These are phyloP conservation scores for Cystobasidium pallidum DNA, from an alignment of 1,284 basidiomycete genomes.

Conservation along the genomic window DNA sequence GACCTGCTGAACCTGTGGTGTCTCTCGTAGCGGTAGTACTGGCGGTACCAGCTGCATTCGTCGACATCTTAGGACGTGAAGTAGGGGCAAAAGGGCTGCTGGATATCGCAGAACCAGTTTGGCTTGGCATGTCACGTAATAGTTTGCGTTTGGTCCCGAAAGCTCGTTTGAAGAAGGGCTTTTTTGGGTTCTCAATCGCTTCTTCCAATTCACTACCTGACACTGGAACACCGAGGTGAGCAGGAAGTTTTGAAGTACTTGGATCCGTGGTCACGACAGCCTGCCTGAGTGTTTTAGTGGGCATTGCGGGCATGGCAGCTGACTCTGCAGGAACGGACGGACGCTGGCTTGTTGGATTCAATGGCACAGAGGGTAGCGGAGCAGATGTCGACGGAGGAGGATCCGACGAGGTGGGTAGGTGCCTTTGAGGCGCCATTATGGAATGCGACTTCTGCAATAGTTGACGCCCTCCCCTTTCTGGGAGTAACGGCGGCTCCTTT, in stretches of 20 bases:
- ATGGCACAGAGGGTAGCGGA: neutral
- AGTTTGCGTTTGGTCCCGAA: neutral
- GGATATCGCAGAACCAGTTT: neutral
- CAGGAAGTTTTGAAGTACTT: neutral
- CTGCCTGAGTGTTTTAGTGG: neutral
- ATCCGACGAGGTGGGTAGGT: neutral
- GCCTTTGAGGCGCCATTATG: conserved; percentile 2
- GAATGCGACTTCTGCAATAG: neutral
- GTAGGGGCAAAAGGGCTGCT: neutral
- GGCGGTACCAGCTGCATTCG: conserved; percentile 1
- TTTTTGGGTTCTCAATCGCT: neutral
- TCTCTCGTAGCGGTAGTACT: neutral
- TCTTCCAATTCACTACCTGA: neutral
- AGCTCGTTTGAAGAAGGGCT: conserved; percentile 6
- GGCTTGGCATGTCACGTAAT: conserved; percentile 2
- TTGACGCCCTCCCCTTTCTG: neutral
- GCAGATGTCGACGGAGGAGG: neutral
- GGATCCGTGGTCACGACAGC: neutral
- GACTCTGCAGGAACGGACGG: neutral
- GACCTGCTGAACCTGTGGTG: neutral
- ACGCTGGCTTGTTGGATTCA: neutral
- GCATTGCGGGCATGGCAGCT: neutral
- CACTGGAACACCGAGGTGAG: neutral
- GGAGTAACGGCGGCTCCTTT: neutral
- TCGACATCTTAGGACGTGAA: neutral